Evolutionary conservation across 2,329 filamentous ascomycete genomes (phyloP), one percentile per base, ranked within the genome.

Genomic region (Amauroascus verrucosus): DNA sequence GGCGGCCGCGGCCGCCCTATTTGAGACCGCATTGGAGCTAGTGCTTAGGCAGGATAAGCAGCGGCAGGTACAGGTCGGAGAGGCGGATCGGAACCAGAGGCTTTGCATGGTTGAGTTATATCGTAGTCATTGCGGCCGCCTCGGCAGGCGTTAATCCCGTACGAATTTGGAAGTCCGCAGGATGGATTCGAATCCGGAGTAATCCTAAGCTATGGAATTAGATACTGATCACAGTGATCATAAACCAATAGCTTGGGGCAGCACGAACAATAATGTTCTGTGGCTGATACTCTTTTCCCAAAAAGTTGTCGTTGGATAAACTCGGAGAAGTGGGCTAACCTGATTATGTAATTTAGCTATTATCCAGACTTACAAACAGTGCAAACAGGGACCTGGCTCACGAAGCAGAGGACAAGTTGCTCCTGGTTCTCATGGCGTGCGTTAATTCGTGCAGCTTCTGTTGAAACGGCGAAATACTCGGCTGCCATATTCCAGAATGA

Each of bases 31-130:
- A 56, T 64, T 67, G 41, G 54, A 37, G 32, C 59, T 61, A 32
- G 67, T 68, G 54, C 65, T 69, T 48, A 68, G 51, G 58, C 70
- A 72, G 51, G 69, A 69, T 51, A 70, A 63, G 61, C 70, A 72
- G 48, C 67, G 70, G 61, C 70, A 72, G 56, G 63, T 62, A 53
- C 52, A 54, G 54, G 68, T 64, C 59, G 65, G 65, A 58, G 66
- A 61, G 56, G 63, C 62, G 55, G 66, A 67, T 58, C 71, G 70
- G 59, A 70, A 70, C 70, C 69, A 72, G 51, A 74, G 62, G 55
- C 63, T 64, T 57, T 72, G 70, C 71, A 74, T 74, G 65, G 64
- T 70, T 59, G 59, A 58, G 33, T 30, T 52, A 40, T 38, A 16
- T 52, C 14, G 8, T 51, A 18, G 13, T 51, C 44, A 40, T 54